phyloP scores from a whole-genome alignment of 257 asterid species.

The Asclepias syriaca region DNA sequence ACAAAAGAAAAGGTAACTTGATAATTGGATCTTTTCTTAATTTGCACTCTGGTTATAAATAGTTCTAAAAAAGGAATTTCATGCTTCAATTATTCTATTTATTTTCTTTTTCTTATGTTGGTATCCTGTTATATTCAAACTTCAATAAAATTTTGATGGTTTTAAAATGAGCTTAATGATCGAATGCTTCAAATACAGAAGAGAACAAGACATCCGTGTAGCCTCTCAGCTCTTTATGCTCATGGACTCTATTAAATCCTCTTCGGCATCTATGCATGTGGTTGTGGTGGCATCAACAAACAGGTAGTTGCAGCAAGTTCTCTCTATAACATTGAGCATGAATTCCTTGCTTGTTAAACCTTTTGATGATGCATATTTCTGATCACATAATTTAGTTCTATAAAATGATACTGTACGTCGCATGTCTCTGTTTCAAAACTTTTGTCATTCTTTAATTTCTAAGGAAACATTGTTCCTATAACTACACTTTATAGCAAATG shows the following conservation, averaged over 20 bases:
- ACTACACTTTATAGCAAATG: not conserved
- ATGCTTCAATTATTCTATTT: not conserved
- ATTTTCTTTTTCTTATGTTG: not conserved
- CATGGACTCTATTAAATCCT: conserved; percentile 70
- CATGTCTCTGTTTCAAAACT: not conserved
- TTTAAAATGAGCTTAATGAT: not conserved
- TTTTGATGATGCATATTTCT: not conserved
- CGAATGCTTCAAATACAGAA: conserved; percentile 46
- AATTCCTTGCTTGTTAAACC: not conserved
- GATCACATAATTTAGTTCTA: not conserved
- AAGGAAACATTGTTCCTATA: not conserved
- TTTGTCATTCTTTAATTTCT: not conserved
- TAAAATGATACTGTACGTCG: not conserved
- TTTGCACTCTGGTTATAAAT: not conserved
- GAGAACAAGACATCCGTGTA: conserved; percentile 76
- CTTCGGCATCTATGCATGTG: conserved; percentile 48
- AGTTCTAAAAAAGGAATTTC: not conserved
- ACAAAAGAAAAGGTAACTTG: too few species aligned
- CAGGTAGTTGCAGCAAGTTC: conserved; percentile 38
- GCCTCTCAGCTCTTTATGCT: conserved; percentile 79
- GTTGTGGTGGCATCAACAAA: conserved; percentile 94
- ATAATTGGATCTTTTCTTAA: not conserved
- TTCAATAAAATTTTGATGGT: not conserved
- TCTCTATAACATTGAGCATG: not conserved
- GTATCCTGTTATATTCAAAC: not conserved